phyloP scores from a whole-genome alignment of 176 grass and related monocot species.

The Bolboschoenus planiculmis region DNA sequence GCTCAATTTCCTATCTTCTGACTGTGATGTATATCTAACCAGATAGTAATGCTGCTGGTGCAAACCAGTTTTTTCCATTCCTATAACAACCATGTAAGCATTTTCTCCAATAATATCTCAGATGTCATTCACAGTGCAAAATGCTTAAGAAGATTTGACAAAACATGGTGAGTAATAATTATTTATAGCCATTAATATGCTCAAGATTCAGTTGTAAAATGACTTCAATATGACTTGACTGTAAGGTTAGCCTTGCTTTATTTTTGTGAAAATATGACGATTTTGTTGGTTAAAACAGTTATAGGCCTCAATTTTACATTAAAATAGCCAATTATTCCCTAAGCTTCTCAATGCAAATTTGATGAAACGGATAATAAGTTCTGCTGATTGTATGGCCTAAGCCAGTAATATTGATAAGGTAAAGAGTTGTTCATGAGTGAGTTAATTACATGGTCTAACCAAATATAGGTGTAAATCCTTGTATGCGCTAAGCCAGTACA shows the following conservation, averaged over 20 bases:
- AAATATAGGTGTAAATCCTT: neutral
- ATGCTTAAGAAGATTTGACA: neutral
- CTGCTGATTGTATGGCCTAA: neutral
- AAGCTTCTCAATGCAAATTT: neutral
- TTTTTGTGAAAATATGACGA: neutral
- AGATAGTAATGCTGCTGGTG: neutral
- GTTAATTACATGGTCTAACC: neutral
- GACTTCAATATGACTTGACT: neutral
- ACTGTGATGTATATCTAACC: neutral
- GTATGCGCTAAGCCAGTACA: no score
- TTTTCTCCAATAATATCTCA: neutral
- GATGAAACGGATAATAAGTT: neutral
- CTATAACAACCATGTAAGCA: neutral
- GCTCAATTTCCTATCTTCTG: neutral
- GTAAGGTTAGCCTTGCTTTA: neutral
- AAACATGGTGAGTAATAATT: neutral
- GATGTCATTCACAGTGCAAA: neutral
- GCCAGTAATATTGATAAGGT: neutral
- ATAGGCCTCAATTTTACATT: neutral
- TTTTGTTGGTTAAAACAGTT: neutral
- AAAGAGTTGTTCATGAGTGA: neutral
- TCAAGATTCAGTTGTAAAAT: neutral
- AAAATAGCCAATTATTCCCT: neutral
- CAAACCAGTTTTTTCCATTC: neutral
- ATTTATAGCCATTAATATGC: neutral